Base-by-base conservation (phyloP, 2,329 filamentous ascomycete genomes). In the Penicillium decumbens region DNA sequence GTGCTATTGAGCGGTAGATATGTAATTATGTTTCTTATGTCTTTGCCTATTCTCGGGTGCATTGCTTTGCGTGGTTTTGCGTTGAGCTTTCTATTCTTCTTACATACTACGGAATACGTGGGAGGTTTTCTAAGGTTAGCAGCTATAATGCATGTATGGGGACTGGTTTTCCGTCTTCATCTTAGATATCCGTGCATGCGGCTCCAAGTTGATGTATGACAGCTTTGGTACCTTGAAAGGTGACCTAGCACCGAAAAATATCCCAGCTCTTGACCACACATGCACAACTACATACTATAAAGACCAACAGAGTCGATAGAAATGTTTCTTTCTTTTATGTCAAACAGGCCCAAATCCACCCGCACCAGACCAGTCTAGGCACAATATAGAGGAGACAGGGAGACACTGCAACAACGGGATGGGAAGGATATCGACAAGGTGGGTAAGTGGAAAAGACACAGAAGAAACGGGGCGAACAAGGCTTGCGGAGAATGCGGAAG, bases 1-100 rank as follows among this genome's bases (percentile, higher is more conserved):
- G 58, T 39, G 61, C 68, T 13, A 47, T 63, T 53, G 68, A 71
- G 53, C 49, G 30, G 39, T 71, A 57, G 35, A 8, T 41, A 12
- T 9, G 23, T 40, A 25, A 6, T 27, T 24, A 8, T 39, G 12
- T 8, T 13, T 27, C 24, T 9, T 25, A 40, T 41, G 30, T 24
- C 27, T 25, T 43, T n/a, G 33, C 8, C 1, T 15, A 3, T 15
- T 32, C 6, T 32, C 15, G 23, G 23, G 20, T 40, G 38, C 38
- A 40, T 40, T 7, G 38, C 24, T 27, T 18, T 37, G 33, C 33
- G 33, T 37, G 15, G 20, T 37, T 15, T n/a, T 25, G 9, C 23
- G 12, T 15, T 40, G 20, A 27, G 38, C 38, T 40, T 23, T 7
- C 15, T 2, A 7, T 7, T 6, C 13, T 32, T n/a, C 13, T n/a